Evolutionary conservation across 2,329 filamentous ascomycete genomes (phyloP).

Genomic region (Epichloe sp.): DNA sequence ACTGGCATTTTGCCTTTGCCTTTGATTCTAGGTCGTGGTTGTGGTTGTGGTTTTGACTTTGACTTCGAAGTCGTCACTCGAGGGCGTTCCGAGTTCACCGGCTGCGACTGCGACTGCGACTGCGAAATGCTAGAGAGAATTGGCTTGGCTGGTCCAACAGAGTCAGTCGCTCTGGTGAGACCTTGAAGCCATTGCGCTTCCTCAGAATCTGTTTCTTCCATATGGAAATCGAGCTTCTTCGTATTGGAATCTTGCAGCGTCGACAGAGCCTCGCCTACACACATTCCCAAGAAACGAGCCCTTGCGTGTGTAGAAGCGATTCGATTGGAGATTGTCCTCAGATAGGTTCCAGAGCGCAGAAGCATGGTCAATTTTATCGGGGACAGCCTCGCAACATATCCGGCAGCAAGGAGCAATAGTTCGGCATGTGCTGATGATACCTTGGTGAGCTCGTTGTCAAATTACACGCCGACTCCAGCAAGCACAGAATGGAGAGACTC

Average conservation of each 20-base stretch:
- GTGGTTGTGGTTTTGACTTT: not conserved
- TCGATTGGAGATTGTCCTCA: conserved; percentile 73
- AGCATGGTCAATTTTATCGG: conserved; percentile 55
- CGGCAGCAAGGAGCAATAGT: conserved; percentile 61
- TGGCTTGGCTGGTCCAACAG: conserved; percentile 41
- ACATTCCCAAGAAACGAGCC: conserved; percentile 76
- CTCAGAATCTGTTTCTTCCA: conserved; percentile 60
- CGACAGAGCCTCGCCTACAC: conserved; percentile 63
- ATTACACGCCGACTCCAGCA: not conserved
- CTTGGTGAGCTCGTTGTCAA: conserved; percentile 10
- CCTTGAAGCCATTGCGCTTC: conserved; percentile 66
- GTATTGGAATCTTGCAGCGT: conserved; percentile 52
- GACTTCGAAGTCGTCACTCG: not conserved
- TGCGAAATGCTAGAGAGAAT: conserved; percentile 23
- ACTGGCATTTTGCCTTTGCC: conserved; percentile 13
- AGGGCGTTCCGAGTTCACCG: not conserved
- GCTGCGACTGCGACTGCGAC: no score
- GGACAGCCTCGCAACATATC: conserved; percentile 56
- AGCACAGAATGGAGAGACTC: conserved; percentile 4
- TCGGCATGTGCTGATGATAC: conserved; percentile 57
- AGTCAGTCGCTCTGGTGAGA: conserved; percentile 50
- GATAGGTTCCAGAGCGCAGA: conserved; percentile 58
- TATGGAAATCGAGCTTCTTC: conserved; percentile 67
- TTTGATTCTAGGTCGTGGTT: not conserved
- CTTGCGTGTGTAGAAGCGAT: conserved; percentile 62